Conservation (phyloP, 441 rosid species). For the Bocquillonia castaneifolia region DNA sequence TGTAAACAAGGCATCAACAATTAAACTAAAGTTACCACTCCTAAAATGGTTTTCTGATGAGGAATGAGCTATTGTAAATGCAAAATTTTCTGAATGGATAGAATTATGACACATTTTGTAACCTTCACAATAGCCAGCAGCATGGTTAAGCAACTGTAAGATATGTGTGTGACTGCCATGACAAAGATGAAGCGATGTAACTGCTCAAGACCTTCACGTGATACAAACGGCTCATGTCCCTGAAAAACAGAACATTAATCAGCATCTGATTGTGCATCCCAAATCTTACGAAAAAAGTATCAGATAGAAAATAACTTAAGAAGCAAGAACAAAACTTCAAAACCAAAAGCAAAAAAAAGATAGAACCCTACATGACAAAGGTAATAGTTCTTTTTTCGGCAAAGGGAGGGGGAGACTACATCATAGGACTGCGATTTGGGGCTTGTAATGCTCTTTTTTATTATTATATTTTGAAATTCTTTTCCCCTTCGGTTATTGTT, state of each 20-base stretch:
- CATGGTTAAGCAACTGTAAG: slow-evolving; percentile 93
- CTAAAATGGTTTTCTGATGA: background rate
- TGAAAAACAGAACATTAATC: slow-evolving; percentile 29
- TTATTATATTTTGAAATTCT: background rate
- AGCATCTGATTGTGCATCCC: slow-evolving; percentile 3
- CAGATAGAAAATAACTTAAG: background rate
- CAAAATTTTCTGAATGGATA: slow-evolving; percentile 8
- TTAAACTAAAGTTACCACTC: background rate
- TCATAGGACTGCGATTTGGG: background rate
- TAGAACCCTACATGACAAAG: background rate
- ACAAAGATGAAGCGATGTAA: slow-evolving; percentile 92
- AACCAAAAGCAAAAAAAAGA: background rate
- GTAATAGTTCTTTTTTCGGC: background rate
- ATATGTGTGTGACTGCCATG: slow-evolving; percentile 89
- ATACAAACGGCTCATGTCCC: slow-evolving; percentile 87
- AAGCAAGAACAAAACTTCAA: too few relatives aligned
- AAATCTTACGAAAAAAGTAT: slow-evolving; percentile 2
- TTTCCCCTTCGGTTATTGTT: background rate
- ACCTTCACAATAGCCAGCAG: slow-evolving; percentile 90
- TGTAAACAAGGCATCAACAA: background rate
- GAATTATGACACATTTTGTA: background rate
- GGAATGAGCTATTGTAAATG: slow-evolving; percentile 10
- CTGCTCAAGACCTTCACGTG: slow-evolving; percentile 86
- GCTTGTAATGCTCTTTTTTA: background rate
- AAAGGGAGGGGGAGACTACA: background rate